Evolutionary conservation across 345 rosid genomes (phyloP).

Genomic region (Raphanus sativus): DNA sequence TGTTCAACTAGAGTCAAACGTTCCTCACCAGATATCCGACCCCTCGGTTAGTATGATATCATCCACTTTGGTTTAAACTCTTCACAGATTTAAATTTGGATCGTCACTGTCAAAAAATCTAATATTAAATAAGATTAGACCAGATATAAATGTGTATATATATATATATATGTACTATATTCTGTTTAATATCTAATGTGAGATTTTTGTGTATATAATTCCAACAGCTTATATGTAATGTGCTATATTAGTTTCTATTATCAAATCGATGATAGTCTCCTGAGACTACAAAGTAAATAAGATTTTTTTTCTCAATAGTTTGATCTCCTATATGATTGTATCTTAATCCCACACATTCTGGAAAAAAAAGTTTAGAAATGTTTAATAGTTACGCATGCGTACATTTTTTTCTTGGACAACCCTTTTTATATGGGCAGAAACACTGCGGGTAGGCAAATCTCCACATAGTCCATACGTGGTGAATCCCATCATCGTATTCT

Average conservation of each 20-base stretch:
- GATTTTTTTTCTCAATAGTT: background rate
- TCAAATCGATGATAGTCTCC: background rate
- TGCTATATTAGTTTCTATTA: background rate
- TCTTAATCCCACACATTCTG: background rate
- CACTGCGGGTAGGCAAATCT: conserved; percentile 26
- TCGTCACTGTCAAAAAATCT: too few relatives aligned
- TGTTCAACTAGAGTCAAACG: too few relatives aligned
- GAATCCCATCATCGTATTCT: conserved; percentile 8
- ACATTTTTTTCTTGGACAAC: background rate
- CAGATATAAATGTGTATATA: too few relatives aligned
- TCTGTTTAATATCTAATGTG: too few relatives aligned
- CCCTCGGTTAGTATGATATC: too few relatives aligned
- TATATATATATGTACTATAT: too few relatives aligned
- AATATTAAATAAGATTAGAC: too few relatives aligned
- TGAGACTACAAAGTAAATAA: background rate
- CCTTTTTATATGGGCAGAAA: background rate
- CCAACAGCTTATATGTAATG: background rate
- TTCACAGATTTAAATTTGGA: too few relatives aligned
- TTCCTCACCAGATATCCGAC: too few relatives aligned
- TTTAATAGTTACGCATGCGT: conserved; percentile 31
- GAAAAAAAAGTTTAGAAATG: background rate
- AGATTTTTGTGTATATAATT: background rate
- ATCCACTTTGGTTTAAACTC: too few relatives aligned
- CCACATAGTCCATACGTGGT: conserved; percentile 18
- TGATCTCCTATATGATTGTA: background rate